These are phyloP conservation scores for Annulohypoxylon stygium DNA, from an alignment of 495 filamentous ascomycete species.

Conservation along the genomic window DNA sequence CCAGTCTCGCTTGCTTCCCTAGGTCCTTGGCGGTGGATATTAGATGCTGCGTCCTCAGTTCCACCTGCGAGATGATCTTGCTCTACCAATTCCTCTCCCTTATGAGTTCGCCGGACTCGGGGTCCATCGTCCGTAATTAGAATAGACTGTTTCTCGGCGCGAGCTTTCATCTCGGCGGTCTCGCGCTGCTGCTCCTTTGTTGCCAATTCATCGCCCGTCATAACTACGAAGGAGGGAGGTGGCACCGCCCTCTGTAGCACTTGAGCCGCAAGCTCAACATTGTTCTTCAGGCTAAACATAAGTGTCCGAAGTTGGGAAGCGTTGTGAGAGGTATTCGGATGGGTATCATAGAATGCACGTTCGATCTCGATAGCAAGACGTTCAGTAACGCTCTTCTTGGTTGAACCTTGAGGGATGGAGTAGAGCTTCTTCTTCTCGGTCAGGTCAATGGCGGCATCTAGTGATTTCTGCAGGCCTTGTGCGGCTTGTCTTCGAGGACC, in stretches of 20 bases:
- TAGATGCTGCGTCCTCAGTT: constrained; percentile 56
- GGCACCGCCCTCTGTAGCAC: constrained; percentile 78
- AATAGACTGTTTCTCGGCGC: constrained; percentile 86
- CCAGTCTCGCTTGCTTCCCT: constrained; percentile 51
- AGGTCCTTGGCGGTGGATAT: constrained; percentile 56
- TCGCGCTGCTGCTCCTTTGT: constrained; percentile 88
- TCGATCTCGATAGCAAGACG: constrained; percentile 77
- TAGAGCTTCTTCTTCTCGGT: constrained; percentile 61
- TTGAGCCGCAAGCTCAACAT: constrained; percentile 79
- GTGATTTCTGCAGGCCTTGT: constrained; percentile 58
- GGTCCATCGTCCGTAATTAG: constrained; percentile 86
- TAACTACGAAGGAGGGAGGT: constrained; percentile 78
- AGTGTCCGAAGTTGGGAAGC: constrained; percentile 67
- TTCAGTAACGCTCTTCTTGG: constrained; percentile 56
- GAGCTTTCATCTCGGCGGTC: constrained; percentile 76
- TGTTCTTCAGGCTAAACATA: constrained; percentile 86
- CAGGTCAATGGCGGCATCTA: constrained; percentile 55
- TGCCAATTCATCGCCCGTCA: constrained; percentile 90
- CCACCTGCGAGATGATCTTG: constrained; percentile 62
- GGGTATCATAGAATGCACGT: constrained; percentile 64
- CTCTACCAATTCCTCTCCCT: constrained; percentile 91
- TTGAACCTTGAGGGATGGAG: constrained; percentile 52
- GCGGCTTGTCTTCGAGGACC: constrained; percentile 58
- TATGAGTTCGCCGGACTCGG: constrained; percentile 90
- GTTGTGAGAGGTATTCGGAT: constrained; percentile 58